Percentiles rank a stretch among this genome's conserved stretches.
Evolutionary conservation across 2,329 filamentous ascomycete species (phyloP).

Genomic region (Hypoxylon sp.): DNA sequence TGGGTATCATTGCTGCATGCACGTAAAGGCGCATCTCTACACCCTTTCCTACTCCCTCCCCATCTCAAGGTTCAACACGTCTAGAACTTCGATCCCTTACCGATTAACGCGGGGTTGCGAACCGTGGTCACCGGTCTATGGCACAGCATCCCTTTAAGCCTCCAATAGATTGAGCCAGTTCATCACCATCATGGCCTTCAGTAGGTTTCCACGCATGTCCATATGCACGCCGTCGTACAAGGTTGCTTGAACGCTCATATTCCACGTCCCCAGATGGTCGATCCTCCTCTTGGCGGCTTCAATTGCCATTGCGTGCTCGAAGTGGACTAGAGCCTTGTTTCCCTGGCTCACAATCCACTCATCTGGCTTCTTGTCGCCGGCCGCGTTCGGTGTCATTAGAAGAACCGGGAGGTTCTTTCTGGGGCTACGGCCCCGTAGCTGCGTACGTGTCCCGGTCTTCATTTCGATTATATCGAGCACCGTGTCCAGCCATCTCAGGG

Average conservation of each 20-base stretch:
- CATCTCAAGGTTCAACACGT: constrained; percentile 16
- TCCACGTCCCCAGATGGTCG: constrained; percentile 63
- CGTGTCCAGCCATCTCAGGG: constrained; percentile 57
- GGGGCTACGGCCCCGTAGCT: constrained; percentile 27
- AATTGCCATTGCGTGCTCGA: constrained; percentile 56
- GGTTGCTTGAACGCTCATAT: constrained; percentile 62
- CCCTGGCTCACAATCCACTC: constrained; percentile 61
- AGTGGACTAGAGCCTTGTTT: constrained; percentile 61
- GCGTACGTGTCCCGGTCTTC: constrained; percentile 39
- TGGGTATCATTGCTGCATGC: constrained; percentile 19
- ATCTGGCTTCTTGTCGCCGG: constrained; percentile 60
- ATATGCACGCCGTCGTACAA: constrained; percentile 63
- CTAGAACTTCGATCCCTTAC: constrained; percentile 19
- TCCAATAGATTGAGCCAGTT: constrained; percentile 59
- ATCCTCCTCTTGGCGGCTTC: constrained; percentile 55
- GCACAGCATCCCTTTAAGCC: constrained; percentile 26
- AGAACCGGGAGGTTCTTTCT: constrained; percentile 45
- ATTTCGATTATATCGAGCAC: constrained; percentile 52
- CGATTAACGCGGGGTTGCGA: constrained; percentile 6
- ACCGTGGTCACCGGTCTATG: constrained; percentile 7
- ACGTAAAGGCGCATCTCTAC: constrained; percentile 17
- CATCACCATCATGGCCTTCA: constrained; percentile 63
- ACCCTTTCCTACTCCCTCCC: constrained; percentile 5
- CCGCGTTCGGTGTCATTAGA: constrained; percentile 61
- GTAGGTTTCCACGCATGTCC: constrained; percentile 61